Evolutionary conservation across 768 basidiomycete genomes (phyloP).

Genomic region (Boletus insuetus): DNA sequence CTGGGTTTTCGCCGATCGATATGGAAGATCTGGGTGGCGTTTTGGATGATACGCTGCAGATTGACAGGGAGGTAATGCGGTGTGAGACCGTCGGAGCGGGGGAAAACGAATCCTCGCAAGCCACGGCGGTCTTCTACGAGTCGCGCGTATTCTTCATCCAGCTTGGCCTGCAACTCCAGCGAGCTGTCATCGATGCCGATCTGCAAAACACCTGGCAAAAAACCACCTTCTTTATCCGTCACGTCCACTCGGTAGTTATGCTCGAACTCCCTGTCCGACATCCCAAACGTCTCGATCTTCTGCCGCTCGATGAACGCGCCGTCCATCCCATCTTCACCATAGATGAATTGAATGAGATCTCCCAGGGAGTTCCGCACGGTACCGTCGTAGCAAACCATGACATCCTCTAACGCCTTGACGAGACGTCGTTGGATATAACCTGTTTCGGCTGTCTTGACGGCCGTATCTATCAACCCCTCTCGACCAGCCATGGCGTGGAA

Average conservation of each 20-base stretch:
- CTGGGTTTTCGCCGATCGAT: slow-evolving; percentile 92
- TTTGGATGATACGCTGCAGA: slow-evolving; percentile 91
- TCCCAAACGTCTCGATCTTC: slow-evolving; percentile 82
- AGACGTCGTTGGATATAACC: slow-evolving; percentile 98
- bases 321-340: slow-evolving; percentile 99
- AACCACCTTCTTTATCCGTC: slow-evolving; percentile 77
- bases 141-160: slow-evolving; percentile 76
- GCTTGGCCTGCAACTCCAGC: slow-evolving; percentile 72
- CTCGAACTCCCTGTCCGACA: slow-evolving; percentile 82
- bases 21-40: slow-evolving; percentile 94
- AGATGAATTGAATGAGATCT: slow-evolving; percentile 93
- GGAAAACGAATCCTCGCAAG: slow-evolving; percentile 84
- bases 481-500: slow-evolving; percentile 99
- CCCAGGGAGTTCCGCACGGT: slow-evolving; percentile 97
- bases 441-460: slow-evolving; percentile 99
- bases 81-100: slow-evolving; percentile 61
- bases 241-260: slow-evolving; percentile 94
- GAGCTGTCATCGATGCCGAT: slow-evolving; percentile 86
- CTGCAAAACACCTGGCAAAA: slow-evolving; percentile 76
- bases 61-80: slow-evolving; percentile 94
- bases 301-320: slow-evolving; percentile 97
- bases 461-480: slow-evolving; percentile 98
- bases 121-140: slow-evolving; percentile 71
- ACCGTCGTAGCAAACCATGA: slow-evolving; percentile 96
- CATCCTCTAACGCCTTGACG: slow-evolving; percentile 97